Base-by-base conservation (phyloP, 169 alveolate species). In the Plasmodium ovale region DNA sequence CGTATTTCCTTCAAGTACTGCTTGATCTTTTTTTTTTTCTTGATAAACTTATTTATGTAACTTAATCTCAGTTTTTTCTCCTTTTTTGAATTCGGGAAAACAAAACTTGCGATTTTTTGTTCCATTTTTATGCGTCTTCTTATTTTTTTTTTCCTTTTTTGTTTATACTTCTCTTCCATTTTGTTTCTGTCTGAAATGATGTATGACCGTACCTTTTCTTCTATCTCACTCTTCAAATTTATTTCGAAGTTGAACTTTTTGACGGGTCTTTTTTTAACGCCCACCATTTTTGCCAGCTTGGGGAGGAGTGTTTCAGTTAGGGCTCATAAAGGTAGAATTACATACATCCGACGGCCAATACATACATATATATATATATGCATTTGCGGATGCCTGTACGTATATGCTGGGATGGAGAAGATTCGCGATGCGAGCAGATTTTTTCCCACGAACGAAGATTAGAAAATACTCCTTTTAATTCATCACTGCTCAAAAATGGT, bases 111-210 rank as follows among this genome's bases (percentile, higher is more conserved):
- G 25, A 82, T 82, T 82, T 82, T 82, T 49, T 59, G 14, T 29
- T 82, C 90, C 77, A 82, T 82, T 64, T 82, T 82, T n/a, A 82
- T 39, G 21, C 90, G 72, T 65, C 84, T 51, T 82, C 90, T 51
- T 65, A 67, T 82, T 65, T 82, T 82, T 65, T 65, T 79, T 67
- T 82, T 65, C 54, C 67, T 33, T 31, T 69, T 53, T 51, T 82
- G 58, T 21, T 82, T 53, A 35, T 82, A 42, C 12, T 53, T 82
- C 53, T 67, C 64, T 44, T 65, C 49, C 23, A 64, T 65, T 65
- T 82, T 49, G 29, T 82, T 67, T 31, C 77, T 65, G 16, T 64
- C 72, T 19, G 69, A 82, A 14, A 64, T 49, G 14, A 82, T 65
- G 42, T 65, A 23, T 65, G 69, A 82, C 73, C 65, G 51, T 16